Percentiles rank a stretch among this genome's conserved stretches.
phyloP scores from a whole-genome alignment of 495 filamentous ascomycete genomes.

The Cercophora samala region DNA sequence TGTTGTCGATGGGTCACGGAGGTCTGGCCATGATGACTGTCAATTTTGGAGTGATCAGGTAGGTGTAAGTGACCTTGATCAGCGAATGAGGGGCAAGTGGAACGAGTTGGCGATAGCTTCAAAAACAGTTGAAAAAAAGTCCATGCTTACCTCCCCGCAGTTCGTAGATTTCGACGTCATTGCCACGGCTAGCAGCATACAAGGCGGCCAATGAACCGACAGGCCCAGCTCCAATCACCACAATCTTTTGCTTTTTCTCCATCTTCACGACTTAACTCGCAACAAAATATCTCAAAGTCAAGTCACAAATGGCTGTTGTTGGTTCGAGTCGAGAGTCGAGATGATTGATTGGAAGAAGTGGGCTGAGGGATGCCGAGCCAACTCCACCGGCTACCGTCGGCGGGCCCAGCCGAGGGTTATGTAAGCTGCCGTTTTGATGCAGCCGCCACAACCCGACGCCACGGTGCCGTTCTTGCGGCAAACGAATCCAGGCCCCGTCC shows the following conservation, averaged over 20 bases:
- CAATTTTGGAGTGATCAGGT: not conserved
- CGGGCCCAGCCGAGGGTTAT: not conserved
- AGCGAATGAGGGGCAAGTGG: not conserved
- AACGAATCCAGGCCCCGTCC: constrained; percentile 3
- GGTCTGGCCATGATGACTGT: constrained; percentile 54
- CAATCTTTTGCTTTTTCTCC: constrained; percentile 58
- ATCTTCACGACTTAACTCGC: constrained; percentile 4
- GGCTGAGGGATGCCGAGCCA: not conserved
- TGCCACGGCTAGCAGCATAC: constrained; percentile 81
- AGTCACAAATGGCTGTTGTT: no score
- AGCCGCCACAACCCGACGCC: not conserved
- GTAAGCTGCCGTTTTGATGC: not conserved
- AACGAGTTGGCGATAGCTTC: constrained; percentile 10
- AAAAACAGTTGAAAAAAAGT: not conserved
- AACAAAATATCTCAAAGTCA: not conserved
- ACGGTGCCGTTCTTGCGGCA: constrained; percentile 8
- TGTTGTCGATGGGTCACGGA: constrained; percentile 75
- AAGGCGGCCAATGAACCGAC: constrained; percentile 89
- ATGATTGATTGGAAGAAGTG: not conserved
- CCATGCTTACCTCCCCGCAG: constrained; percentile 69
- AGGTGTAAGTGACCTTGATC: not conserved
- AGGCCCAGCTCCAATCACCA: constrained; percentile 87
- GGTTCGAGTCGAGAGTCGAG: not conserved
- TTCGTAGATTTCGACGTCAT: constrained; percentile 93
- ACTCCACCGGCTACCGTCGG: constrained; percentile 2